Evolutionary conservation across 305 asterid genomes (phyloP).

Genomic region (Solanum hybrid): DNA sequence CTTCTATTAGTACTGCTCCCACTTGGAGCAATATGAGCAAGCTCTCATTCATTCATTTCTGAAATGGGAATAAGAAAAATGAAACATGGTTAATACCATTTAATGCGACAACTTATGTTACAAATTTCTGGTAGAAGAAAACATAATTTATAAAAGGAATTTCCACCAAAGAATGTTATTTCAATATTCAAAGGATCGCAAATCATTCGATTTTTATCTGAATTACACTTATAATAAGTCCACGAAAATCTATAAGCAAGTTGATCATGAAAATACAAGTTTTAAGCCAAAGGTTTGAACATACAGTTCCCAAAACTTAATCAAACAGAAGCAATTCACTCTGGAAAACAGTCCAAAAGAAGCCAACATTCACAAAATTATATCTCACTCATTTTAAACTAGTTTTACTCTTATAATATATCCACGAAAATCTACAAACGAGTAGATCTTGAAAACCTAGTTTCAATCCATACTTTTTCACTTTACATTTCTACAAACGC

Average conservation of each 20-base stretch:
- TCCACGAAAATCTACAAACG: background rate
- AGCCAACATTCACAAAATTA: background rate
- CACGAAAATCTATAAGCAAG: no score
- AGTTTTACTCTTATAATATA: background rate
- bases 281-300: background rate
- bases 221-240: background rate
- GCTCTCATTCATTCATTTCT: background rate
- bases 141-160: background rate
- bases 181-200: background rate
- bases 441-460: background rate
- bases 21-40: background rate
- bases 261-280: background rate
- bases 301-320: background rate
- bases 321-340: background rate
- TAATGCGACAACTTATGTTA: no score
- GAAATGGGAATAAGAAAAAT: background rate
- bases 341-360: background rate
- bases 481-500: background rate
- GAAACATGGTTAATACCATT: background rate
- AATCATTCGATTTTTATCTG: background rate
- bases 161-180: background rate
- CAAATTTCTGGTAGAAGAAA: background rate
- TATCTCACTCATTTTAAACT: background rate
- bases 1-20: background rate
- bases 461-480: no score